Evolutionary conservation across 768 basidiomycete genomes (phyloP), one percentile per base, ranked within the genome.

Genomic region (Boletus vinaceobasis): DNA sequence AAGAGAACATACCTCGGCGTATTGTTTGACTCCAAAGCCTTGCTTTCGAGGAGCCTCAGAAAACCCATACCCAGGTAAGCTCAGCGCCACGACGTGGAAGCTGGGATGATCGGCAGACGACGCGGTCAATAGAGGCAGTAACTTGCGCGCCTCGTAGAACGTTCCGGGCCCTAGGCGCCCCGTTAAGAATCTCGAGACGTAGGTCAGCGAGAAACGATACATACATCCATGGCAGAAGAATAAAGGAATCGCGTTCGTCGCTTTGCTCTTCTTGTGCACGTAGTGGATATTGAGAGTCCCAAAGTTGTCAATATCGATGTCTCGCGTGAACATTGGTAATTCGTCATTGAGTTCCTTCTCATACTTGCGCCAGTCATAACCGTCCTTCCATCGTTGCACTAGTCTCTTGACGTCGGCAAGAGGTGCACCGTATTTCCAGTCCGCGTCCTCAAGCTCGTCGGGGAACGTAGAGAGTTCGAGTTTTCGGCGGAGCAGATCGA

Each of bases 61-160:
- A 66, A 85, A 86, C 0, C 82, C 85, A 65, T 69, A 87, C 0
- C 82, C 83, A 9, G 84, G 86, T 15, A 86, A 60, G 59, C 84
- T 80, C 35, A 77, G 57, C 0, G 79, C 80, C 0, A 87, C 82
- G 19, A 87, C 81, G 57, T 86, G 82, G 64, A 87, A 87, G 48
- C 76, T 80, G 2, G 84, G 84, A 5, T 79, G 73, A 0, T 74
- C 67, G 2, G 71, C 52, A 1, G 75, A 72, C 0, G 69, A 65
- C 21, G 73, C 65, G 0, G 77, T 72, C 55, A 88, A 67, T 5
- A 84, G 62, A 3, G 83, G 80, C 1, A 87, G 66, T 5, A 87
- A 70, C 70, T 85, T 86, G 39, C 71, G 64, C 9, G 77, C 79
- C 69, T 87, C 84, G 21, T 38, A 14, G 33, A 60, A 60, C 9